Evolutionary conservation across 345 rosid genomes (phyloP), one percentile per base, ranked within the genome.

Genomic region (Laguncularia racemosa): DNA sequence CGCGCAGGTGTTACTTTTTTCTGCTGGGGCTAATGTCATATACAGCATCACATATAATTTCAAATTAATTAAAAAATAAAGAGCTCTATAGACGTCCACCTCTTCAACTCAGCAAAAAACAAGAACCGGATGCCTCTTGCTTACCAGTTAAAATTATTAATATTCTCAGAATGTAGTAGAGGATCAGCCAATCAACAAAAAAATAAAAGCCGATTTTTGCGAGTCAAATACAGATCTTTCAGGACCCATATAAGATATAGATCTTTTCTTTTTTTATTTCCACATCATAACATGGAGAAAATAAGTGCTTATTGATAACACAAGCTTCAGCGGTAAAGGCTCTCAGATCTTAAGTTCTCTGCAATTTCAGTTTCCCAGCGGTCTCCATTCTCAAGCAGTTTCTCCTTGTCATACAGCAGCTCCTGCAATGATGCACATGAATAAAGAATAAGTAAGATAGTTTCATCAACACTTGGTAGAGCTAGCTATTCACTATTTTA

Each of bases 361-460:
- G 97, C 96, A 46, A 90, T 95, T 89, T 90, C 96, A 1, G 93
- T 82, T 72, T 95, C 97, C 99, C 97, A 93, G 15, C 92, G 74
- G 71, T 90, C 97, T 18, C 99, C 97, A 33, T 93, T 93, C 76
- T 93, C 96, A 16, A 90, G 96, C 64, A 90, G 77, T 75, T 93
- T 93, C 82, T 90, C 99, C 69, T 95, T 88, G 83, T 87, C 95
- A 52, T 90, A 93, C 60, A 93, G 63, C 63, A 95, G 90, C 70
- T 95, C 95, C 97, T 95, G 81, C 67, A 70, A 60, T 46, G 51
- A 58, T 2, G 16, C 14, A 20, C 18, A 61, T 17, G 15, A 16
- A 44, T 51, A 16, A 17, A 16, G 1, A 12, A 28, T 5, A 20
- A 10, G 43, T 4, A 5, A 53, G 6, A 38, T 12, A 16, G 49